Conservation (phyloP, 1,139 yeast genomes). For the Hemisphaericaspora subhashii region DNA sequence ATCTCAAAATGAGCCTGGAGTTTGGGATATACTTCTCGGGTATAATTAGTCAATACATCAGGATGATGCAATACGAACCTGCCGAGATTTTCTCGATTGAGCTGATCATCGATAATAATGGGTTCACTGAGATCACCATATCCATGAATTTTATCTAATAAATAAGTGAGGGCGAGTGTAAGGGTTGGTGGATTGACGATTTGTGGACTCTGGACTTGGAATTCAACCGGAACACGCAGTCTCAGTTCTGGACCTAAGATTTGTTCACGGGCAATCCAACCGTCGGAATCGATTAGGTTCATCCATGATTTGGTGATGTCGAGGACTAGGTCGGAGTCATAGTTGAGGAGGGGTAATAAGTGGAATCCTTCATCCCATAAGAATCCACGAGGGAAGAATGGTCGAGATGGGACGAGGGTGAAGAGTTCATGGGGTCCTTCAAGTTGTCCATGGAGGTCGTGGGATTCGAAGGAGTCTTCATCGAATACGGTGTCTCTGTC, state of each 20-base stretch:
- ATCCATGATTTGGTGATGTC: conserved; percentile 91
- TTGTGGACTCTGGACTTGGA: conserved; percentile 82
- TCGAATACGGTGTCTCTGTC: conserved; percentile 70
- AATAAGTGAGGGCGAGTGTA: conserved; percentile 71
- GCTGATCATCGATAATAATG: conserved; percentile 17
- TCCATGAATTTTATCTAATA: conserved; percentile 44
- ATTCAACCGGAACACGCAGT: conserved; percentile 83
- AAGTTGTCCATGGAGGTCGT: conserved; percentile 47
- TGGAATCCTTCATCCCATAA: conserved; percentile 99
- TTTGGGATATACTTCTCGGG: conserved; percentile 71
- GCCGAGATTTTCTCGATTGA: conserved; percentile 36
- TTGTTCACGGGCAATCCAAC: conserved; percentile 97
- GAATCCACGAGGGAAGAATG: conserved; percentile 94
- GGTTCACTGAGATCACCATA: conserved; percentile 27
- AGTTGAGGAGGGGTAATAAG: conserved; percentile 74
- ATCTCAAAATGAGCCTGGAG: conserved; percentile 77
- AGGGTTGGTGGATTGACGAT: conserved; percentile 96
- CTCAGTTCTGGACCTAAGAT: conserved; percentile 91
- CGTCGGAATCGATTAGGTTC: conserved; percentile 77
- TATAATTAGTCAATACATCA: conserved; percentile 60
- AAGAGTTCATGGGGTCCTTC: conserved; percentile 77
- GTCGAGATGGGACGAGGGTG: conserved; percentile 86
- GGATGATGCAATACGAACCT: conserved; percentile 58
- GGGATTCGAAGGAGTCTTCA: conserved; percentile 61
- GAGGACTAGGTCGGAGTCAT: conserved; percentile 80